phyloP scores from a whole-genome alignment of 2,329 filamentous ascomycete species.

The Colletotrichum noveboracense region DNA sequence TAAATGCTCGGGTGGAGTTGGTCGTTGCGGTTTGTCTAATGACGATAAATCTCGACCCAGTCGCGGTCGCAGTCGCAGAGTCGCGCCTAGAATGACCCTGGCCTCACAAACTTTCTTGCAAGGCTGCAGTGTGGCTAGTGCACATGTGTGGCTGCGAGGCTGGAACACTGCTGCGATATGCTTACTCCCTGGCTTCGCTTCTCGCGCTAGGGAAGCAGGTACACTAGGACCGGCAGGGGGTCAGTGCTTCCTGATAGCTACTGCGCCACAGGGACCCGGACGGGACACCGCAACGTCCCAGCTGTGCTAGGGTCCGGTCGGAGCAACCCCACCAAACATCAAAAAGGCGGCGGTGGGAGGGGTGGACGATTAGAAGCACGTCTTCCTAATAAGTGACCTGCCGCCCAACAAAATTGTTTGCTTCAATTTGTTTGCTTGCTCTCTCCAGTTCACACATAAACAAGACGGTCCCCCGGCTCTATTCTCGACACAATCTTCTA shows the following conservation, averaged over 20 bases:
- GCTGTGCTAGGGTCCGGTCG: neutral
- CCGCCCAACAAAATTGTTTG: conserved; percentile 10
- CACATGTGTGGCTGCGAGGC: conserved; percentile 18
- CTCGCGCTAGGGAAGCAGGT: conserved; percentile 8
- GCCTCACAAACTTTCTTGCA: conserved; percentile 23
- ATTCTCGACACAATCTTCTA: neutral
- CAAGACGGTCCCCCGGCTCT: neutral
- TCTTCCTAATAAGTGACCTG: conserved; percentile 11
- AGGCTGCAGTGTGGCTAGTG: conserved; percentile 13
- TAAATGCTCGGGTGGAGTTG: neutral
- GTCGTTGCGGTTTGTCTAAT: neutral
- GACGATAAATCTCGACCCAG: neutral
- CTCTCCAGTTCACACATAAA: neutral
- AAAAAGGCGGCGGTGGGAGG: conserved; percentile 12
- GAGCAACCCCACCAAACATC: conserved; percentile 19
- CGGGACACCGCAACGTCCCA: neutral
- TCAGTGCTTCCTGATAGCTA: conserved; percentile 9
- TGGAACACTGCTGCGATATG: neutral
- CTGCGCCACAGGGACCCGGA: conserved; percentile 8
- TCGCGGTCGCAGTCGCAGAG: neutral
- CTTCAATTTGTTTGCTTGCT: neutral
- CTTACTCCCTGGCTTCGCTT: neutral
- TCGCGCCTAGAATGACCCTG: conserved; percentile 12
- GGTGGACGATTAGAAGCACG: neutral
- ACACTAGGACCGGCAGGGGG: neutral